Percentiles rank a stretch among this genome's conserved stretches.
These are phyloP conservation scores for Boletellus ananiceps DNA, from an alignment of 768 basidiomycete species.

Conservation along the genomic window DNA sequence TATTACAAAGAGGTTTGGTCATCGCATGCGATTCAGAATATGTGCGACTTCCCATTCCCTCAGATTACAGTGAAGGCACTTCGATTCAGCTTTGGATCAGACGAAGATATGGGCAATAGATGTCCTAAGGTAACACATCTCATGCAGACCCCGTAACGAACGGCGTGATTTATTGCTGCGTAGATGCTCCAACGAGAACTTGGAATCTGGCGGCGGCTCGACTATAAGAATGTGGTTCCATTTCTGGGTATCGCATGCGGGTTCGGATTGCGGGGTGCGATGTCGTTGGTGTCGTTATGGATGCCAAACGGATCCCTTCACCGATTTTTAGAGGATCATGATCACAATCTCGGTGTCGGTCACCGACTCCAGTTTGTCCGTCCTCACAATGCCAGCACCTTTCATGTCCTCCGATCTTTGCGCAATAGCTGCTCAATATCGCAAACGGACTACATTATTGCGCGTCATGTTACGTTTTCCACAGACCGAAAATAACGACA, in stretches of 20 bases:
- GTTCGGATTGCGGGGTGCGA: constrained; percentile 20
- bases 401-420: constrained; percentile 1
- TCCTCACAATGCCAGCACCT: constrained; percentile 5
- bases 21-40: fast-evolving
- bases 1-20: constrained; percentile 6
- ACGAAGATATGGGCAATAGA: not conserved
- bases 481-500: not conserved
- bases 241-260: constrained; percentile 23
- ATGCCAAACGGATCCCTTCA: constrained; percentile 25
- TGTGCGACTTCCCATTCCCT: not conserved
- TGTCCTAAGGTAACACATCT: not conserved
- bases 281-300: constrained; percentile 31
- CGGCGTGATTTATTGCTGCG: not conserved
- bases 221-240: constrained; percentile 25
- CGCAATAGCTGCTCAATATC: constrained; percentile 12
- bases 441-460: not conserved
- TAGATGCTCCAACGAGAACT: constrained; percentile 28
- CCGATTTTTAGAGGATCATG: constrained; percentile 10
- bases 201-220: constrained; percentile 25
- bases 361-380: constrained; percentile 14
- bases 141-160: too few species aligned
- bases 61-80: constrained; percentile 26
- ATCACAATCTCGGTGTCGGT: not conserved
- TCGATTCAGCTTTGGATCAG: constrained; percentile 2
- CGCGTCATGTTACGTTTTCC: not conserved